Evolutionary conservation across 305 asterid species (phyloP).

Genomic region (Fraxinus paxiana): DNA sequence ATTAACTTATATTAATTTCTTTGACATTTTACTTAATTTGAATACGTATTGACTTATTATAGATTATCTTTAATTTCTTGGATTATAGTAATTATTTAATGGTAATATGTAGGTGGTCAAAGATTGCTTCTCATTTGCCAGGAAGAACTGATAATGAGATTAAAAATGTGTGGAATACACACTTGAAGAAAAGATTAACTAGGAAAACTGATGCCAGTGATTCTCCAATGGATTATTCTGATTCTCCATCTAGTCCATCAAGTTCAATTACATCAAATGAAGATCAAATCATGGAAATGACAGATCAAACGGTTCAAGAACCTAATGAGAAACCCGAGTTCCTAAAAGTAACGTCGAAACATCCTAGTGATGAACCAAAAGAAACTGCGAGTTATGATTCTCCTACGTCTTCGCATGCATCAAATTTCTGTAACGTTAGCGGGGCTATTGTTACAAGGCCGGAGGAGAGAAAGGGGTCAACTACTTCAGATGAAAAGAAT

Average conservation of each 20-base stretch:
- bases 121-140: conserved; percentile 57
- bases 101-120: conserved; percentile 54
- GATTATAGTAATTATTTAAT: not conserved
- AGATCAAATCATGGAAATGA: not conserved
- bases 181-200: conserved; percentile 47
- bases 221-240: not conserved
- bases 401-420: conserved; percentile 25
- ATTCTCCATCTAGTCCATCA: conserved; percentile 30
- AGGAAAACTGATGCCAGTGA: conserved; percentile 9
- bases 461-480: not conserved
- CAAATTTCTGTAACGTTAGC: conserved; percentile 23
- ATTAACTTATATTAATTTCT: not conserved
- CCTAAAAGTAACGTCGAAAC: not conserved
- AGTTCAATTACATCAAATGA: conserved; percentile 19
- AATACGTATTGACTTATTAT: not conserved
- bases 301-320: conserved; percentile 5
- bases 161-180: conserved; percentile 68
- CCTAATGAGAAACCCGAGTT: not conserved
- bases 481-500: not conserved
- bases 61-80: not conserved
- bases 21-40: not conserved
- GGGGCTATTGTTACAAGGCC: conserved; percentile 10
- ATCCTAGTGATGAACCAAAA: conserved; percentile 1
- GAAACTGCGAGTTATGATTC: conserved; percentile 11
- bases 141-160: conserved; percentile 81